Conservation (phyloP, 176 grass and related monocot genomes). For the Juncus inflexus region DNA sequence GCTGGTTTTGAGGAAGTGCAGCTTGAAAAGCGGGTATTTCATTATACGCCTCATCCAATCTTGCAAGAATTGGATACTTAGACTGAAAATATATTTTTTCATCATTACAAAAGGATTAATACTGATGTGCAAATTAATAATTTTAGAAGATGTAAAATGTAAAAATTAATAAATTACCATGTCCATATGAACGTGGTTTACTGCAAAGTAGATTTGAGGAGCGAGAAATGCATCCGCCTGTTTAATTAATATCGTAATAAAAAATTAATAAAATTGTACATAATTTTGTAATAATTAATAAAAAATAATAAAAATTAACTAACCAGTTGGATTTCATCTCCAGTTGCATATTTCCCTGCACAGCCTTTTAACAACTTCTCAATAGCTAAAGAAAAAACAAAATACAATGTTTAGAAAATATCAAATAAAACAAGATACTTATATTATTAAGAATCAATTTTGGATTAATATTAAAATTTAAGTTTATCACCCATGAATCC, state of each 20-base stretch:
- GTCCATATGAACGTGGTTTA: conserved; percentile 54
- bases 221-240: conserved; percentile 63
- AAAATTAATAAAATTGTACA: not conserved
- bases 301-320: conserved; percentile 19
- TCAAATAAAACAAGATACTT: conserved; percentile 13
- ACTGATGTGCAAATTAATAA: not conserved
- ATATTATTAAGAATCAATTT: not conserved
- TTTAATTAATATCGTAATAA: not conserved
- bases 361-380: conserved; percentile 55
- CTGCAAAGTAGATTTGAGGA: conserved; percentile 43
- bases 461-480: not conserved
- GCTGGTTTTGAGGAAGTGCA: conserved; percentile 53
- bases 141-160: not conserved
- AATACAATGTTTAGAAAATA: conserved; percentile 1
- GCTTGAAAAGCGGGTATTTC: conserved; percentile 44
- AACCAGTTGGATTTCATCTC: conserved; percentile 73
- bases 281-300: not conserved
- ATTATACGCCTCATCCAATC: conserved; percentile 55
- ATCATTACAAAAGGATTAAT: not conserved
- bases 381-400: conserved; percentile 34
- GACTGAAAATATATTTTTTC: conserved; percentile 33
- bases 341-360: conserved; percentile 64
- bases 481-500: conserved; percentile 22
- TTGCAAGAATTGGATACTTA: conserved; percentile 46
- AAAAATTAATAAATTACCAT: conserved; percentile 32